Conservation (phyloP, 1,284 basidiomycete species). For the Mrakiaceae sp. region DNA sequence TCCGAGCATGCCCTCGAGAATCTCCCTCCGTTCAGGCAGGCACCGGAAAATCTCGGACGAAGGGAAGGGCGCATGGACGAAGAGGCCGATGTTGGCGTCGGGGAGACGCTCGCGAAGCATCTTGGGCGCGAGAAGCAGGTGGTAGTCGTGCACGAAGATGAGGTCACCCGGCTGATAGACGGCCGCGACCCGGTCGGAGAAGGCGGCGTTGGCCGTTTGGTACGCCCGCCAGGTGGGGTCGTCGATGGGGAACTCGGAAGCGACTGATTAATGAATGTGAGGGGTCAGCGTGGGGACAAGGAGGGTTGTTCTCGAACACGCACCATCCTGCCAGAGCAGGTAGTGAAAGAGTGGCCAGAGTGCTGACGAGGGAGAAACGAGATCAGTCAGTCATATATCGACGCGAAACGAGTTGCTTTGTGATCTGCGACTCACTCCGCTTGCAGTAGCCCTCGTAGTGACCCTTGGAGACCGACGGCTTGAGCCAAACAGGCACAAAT, state of each 20-base stretch:
- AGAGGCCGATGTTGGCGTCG: slow-evolving; percentile 75
- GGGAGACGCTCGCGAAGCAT: slow-evolving; percentile 67
- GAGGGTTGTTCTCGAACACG: slow-evolving; percentile 26
- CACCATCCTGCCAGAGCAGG: slow-evolving; percentile 86
- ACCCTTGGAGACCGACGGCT: slow-evolving; percentile 77
- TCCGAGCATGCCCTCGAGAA: slow-evolving; percentile 95
- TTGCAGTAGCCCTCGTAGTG: slow-evolving; percentile 99
- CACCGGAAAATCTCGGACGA: slow-evolving; percentile 93
- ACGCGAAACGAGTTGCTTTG: neutral
- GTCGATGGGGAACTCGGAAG: slow-evolving; percentile 63
- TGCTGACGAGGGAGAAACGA: slow-evolving; percentile 38
- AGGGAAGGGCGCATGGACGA: slow-evolving; percentile 96
- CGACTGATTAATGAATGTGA: slow-evolving; percentile 32
- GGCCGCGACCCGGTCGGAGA: slow-evolving; percentile 62
- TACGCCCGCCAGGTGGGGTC: slow-evolving; percentile 78
- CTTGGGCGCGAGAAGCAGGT: slow-evolving; percentile 79
- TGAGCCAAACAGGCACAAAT: slow-evolving; percentile 80
- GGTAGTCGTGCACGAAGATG: slow-evolving; percentile 85
- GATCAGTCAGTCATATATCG: neutral
- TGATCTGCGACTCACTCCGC: slow-evolving; percentile 47
- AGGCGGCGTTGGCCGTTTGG: slow-evolving; percentile 71
- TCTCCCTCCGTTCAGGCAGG: slow-evolving; percentile 75
- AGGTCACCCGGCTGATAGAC: slow-evolving; percentile 82
- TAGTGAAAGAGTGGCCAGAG: slow-evolving; percentile 99
- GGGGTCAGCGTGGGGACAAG: neutral